Conservation (phyloP, 2,329 filamentous ascomycete genomes). For the Calonectria pseudoturangicola region DNA sequence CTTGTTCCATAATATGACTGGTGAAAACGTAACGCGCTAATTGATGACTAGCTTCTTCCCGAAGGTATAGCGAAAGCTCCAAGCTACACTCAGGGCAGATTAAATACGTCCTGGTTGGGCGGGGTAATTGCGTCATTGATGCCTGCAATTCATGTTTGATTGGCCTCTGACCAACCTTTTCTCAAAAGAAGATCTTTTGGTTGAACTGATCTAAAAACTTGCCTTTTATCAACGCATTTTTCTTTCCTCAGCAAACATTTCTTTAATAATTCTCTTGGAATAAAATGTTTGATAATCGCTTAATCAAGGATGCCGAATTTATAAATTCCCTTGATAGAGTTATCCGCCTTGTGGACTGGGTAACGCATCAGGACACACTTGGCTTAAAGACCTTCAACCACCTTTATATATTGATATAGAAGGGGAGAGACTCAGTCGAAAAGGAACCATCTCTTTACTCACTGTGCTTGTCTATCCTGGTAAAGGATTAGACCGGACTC, state of each 20-base stretch:
- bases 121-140: not conserved
- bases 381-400: not conserved
- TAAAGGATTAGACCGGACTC: not conserved
- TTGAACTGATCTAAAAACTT: too few species aligned
- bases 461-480: not conserved
- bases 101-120: too few species aligned
- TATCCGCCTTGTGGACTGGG: not conserved
- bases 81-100: too few species aligned
- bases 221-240: not conserved
- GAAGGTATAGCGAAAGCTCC: too few species aligned
- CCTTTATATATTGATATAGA: not conserved
- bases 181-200: not conserved
- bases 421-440: not conserved
- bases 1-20: too few species aligned
- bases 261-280: not conserved
- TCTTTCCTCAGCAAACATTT: not conserved
- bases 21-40: too few species aligned
- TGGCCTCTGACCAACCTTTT: not conserved
- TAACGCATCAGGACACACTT: not conserved
- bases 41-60: too few species aligned
- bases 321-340: not conserved
- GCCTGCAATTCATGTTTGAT: not conserved
- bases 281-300: not conserved
- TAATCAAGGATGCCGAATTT: not conserved
- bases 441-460: not conserved